phyloP scores from a whole-genome alignment of 2,329 filamentous ascomycete genomes.

The Pestalotiopsis sp. region DNA sequence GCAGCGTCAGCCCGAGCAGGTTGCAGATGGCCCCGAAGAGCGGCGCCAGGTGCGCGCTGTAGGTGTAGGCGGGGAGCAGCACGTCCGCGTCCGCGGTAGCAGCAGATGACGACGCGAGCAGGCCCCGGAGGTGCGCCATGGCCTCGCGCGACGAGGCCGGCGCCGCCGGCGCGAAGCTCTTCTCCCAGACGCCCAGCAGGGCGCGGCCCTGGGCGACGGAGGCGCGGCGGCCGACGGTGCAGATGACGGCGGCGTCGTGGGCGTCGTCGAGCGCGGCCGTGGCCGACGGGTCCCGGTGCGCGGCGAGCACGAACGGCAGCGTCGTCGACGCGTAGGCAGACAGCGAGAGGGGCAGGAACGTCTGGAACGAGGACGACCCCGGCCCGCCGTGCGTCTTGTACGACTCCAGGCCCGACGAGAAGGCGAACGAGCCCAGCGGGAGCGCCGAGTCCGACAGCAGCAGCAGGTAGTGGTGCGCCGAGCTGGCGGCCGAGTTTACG shows the following conservation, averaged over 20 bases:
- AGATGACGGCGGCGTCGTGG: slow-evolving; percentile 76
- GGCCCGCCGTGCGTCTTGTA: slow-evolving; percentile 69
- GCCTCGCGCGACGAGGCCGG: slow-evolving; percentile 14
- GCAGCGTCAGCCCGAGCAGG: slow-evolving; percentile 60
- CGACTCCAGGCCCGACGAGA: slow-evolving; percentile 81
- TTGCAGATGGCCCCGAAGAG: slow-evolving; percentile 69
- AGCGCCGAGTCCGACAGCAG: slow-evolving; percentile 81
- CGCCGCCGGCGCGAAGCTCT: slow-evolving; percentile 51
- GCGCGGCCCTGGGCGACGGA: slow-evolving; percentile 77
- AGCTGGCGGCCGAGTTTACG: slow-evolving; percentile 7
- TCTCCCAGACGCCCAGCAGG: slow-evolving; percentile 75
- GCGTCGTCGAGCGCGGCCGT: slow-evolving; percentile 70
- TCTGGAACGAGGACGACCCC: slow-evolving; percentile 56
- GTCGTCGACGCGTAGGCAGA: slow-evolving; percentile 72
- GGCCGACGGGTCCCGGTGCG: slow-evolving; percentile 55
- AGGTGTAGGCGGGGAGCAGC: slow-evolving; percentile 45
- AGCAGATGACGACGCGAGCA: neutral
- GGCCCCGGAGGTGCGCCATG: slow-evolving; percentile 27
- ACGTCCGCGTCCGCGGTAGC: neutral
- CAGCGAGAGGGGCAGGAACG: slow-evolving; percentile 72
- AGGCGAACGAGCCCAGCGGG: slow-evolving; percentile 84
- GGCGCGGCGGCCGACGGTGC: slow-evolving; percentile 77
- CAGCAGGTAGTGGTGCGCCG: slow-evolving; percentile 68
- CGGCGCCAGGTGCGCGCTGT: slow-evolving; percentile 69
- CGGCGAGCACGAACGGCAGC: slow-evolving; percentile 74